phyloP scores from a whole-genome alignment of 495 filamentous ascomycete genomes.

The Neurospora sp. region DNA sequence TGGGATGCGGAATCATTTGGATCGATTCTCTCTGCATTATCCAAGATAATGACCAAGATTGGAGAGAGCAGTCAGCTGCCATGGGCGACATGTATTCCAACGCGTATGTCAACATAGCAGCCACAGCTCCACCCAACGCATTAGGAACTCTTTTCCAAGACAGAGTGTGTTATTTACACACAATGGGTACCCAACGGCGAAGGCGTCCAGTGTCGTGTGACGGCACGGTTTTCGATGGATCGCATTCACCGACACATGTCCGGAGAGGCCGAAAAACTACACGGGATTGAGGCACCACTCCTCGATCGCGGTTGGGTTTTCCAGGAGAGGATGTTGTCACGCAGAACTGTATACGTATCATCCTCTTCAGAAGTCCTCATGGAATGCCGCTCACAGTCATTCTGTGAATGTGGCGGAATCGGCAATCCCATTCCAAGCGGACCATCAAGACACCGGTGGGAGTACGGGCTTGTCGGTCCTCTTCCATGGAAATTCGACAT shows the following conservation, averaged over 20 bases:
- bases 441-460: background rate
- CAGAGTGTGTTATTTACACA: background rate
- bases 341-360: background rate
- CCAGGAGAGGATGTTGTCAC: background rate
- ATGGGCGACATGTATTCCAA: background rate
- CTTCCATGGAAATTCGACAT: background rate
- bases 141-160: background rate
- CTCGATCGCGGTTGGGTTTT: background rate
- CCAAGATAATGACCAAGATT: background rate
- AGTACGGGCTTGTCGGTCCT: background rate
- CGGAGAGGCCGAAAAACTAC: background rate
- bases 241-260: background rate
- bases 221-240: background rate
- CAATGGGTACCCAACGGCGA: background rate
- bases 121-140: background rate
- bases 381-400: background rate
- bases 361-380: background rate
- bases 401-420: background rate
- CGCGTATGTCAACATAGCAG: slow-evolving; percentile 1
- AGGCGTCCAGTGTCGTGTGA: background rate
- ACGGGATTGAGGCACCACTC: background rate
- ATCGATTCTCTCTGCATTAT: background rate
- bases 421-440: background rate
- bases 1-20: background rate
- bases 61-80: background rate